Conservation (phyloP, 2,329 filamentous ascomycete genomes). For the Neonectria hederae region DNA sequence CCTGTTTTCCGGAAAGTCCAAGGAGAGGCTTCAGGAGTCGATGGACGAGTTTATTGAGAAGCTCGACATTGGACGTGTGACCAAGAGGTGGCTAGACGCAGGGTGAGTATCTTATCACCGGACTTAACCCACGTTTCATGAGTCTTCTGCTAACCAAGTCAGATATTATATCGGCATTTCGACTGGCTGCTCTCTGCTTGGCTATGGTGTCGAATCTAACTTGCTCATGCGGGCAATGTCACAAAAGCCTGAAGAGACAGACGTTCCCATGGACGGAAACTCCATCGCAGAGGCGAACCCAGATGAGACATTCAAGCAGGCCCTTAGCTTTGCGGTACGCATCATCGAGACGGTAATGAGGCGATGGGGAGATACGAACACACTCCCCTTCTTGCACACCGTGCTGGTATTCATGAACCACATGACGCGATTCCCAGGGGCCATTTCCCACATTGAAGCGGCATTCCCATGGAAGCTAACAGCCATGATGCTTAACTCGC, state of each 20-base stretch:
- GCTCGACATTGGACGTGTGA: conserved; percentile 65
- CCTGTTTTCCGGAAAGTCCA: conserved; percentile 64
- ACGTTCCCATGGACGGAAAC: conserved; percentile 37
- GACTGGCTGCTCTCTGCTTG: conserved; percentile 45
- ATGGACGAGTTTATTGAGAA: conserved; percentile 60
- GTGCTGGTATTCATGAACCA: conserved; percentile 67
- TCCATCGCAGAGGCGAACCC: conserved; percentile 37
- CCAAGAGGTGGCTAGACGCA: conserved; percentile 62
- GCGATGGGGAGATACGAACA: conserved; percentile 65
- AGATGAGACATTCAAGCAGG: conserved; percentile 45
- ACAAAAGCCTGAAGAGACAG: conserved; percentile 41
- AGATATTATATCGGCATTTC: conserved; percentile 48
- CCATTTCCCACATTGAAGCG: conserved; percentile 55
- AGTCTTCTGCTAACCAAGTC: conserved; percentile 13
- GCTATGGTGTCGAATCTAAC: conserved; percentile 54
- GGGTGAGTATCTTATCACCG: conserved; percentile 48
- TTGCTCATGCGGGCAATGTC: conserved; percentile 54
- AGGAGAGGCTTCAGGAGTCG: conserved; percentile 57
- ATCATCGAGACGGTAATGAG: conserved; percentile 59
- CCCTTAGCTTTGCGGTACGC: conserved; percentile 52
- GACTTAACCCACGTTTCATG: too few relatives aligned
- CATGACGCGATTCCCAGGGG: conserved; percentile 52
- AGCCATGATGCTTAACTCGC: conserved; percentile 51
- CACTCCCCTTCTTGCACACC: conserved; percentile 70
- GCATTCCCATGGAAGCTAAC: conserved; percentile 62